A percentile compares a stretch with the other conserved stretches of the same genome.
These are phyloP conservation scores for Bryum argenteum DNA, from an alignment of 225 moss, liverwort and hornwort species.

Conservation along the genomic window DNA sequence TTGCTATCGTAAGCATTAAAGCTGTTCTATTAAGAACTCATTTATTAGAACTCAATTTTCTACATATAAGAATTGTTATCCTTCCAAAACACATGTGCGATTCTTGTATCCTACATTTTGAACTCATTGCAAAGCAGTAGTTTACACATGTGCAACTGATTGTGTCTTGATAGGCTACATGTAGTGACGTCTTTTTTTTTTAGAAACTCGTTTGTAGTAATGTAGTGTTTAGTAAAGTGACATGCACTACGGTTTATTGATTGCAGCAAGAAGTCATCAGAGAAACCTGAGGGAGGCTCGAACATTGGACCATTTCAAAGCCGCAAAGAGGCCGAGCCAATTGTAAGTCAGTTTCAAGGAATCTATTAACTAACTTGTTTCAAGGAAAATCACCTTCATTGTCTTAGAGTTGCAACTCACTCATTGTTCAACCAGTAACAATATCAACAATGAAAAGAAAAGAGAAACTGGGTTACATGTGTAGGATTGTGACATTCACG, in stretches of 20 bases:
- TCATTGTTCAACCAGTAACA: too few species aligned
- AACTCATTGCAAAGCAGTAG: too few species aligned
- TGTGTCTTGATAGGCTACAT: constrained; percentile 27
- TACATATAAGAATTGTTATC: too few species aligned
- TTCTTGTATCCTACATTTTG: too few species aligned
- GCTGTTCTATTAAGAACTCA: too few species aligned
- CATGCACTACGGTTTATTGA: background rate
- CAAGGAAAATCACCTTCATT: background rate
- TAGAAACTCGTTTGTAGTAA: background rate
- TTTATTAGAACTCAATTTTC: too few species aligned
- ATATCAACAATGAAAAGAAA: too few species aligned
- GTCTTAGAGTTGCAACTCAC: background rate
- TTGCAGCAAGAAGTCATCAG: constrained; percentile 50
- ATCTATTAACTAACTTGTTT: constrained; percentile 8
- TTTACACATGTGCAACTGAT: background rate
- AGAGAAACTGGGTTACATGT: background rate
- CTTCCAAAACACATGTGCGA: too few species aligned
- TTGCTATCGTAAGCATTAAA: too few species aligned
- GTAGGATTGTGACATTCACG: background rate
- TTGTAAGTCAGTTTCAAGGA: constrained; percentile 29
- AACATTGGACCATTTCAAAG: constrained; percentile 43
- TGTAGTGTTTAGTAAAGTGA: constrained; percentile 13
- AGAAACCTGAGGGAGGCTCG: constrained; percentile 43
- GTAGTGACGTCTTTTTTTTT: background rate
- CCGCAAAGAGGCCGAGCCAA: constrained; percentile 45